Conservation (phyloP, 345 rosid species). For the Hevea brasiliensis region DNA sequence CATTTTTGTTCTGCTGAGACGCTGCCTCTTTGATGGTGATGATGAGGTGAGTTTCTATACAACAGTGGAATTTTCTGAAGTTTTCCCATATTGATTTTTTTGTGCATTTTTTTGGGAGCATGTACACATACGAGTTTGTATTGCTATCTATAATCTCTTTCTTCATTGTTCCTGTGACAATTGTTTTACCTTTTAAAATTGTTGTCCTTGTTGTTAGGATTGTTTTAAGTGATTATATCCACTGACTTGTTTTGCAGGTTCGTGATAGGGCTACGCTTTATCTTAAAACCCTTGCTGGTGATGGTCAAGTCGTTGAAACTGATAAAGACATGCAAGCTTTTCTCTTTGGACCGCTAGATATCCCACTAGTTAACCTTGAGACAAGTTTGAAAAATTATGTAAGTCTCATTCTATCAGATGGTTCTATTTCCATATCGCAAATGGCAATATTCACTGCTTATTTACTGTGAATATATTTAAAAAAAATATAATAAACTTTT, state of each 20-base stretch:
- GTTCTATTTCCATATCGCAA: neutral
- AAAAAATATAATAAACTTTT: too few species aligned
- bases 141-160: neutral
- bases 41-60: conserved; percentile 73
- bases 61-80: neutral
- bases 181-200: neutral
- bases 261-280: conserved; percentile 97
- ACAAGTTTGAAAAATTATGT: conserved; percentile 88
- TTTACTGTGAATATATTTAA: neutral
- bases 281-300: conserved; percentile 73
- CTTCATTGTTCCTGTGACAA: neutral
- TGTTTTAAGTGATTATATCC: neutral
- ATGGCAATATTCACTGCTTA: neutral
- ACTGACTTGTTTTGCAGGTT: conserved; percentile 46
- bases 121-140: neutral
- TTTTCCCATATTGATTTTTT: neutral
- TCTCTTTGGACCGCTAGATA: conserved; percentile 79
- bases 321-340: conserved; percentile 61
- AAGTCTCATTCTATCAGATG: conserved; percentile 26
- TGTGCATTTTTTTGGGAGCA: too few species aligned
- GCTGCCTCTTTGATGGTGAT: conserved; percentile 92
- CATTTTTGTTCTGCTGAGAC: conserved; percentile 77
- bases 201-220: neutral
- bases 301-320: conserved; percentile 60
- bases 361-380: conserved; percentile 85